Conservation (phyloP, 768 basidiomycete genomes). For the Psilocybe tampanensis region DNA sequence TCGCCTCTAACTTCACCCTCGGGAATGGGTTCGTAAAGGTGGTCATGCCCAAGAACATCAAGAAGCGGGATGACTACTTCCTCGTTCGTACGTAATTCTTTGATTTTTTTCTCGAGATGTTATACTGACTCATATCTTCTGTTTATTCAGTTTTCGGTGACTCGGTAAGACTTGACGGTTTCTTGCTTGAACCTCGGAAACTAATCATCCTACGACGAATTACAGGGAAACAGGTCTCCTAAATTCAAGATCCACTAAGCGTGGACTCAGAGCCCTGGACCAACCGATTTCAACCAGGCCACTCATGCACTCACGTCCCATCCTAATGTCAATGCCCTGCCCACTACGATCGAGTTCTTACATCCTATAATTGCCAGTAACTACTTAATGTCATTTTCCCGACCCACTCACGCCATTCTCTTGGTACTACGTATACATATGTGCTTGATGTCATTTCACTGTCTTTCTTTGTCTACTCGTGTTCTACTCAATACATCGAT, state of each 20-base stretch:
- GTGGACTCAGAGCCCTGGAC: neutral
- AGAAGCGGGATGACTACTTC: conserved; percentile 42
- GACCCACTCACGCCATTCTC: neutral
- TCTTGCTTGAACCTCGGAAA: too few relatives aligned
- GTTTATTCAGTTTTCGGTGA: conserved; percentile 49
- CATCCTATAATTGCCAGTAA: neutral
- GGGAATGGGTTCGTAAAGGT: conserved; percentile 38
- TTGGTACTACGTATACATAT: neutral
- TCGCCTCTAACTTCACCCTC: conserved; percentile 44
- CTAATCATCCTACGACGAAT: neutral
- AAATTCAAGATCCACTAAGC: conserved; percentile 28
- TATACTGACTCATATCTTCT: neutral
- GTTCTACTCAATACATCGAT: neutral
- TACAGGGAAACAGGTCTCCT: conserved; percentile 32
- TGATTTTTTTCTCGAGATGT: neutral
- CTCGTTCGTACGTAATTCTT: conserved; percentile 42
- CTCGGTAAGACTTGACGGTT: conserved; percentile 33
- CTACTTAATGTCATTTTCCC: neutral
- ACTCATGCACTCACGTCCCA: too few relatives aligned
- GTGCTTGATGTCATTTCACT: neutral
- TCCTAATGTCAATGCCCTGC: neutral
- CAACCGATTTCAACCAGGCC: neutral
- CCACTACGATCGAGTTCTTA: neutral
- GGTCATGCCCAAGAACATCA: conserved; percentile 37
- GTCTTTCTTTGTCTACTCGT: conserved; percentile 1